Conservation (phyloP, 176 grass and related monocot genomes). For the Alloteropsis semialata region DNA sequence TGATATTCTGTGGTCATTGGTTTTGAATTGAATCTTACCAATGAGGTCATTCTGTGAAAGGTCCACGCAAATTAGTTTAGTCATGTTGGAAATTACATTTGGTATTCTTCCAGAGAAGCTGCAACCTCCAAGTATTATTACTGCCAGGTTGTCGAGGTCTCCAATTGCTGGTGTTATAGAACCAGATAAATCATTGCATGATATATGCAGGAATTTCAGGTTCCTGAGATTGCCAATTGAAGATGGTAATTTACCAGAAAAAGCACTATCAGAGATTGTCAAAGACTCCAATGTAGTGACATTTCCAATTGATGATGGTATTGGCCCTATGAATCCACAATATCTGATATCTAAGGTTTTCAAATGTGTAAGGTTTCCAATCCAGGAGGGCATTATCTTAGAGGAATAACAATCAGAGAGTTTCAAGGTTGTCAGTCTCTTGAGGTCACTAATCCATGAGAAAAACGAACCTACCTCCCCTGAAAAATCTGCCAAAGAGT, state of each 20-base stretch:
- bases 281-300: conserved; percentile 1
- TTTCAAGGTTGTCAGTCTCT: neutral
- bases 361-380: conserved; percentile 6
- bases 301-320: neutral
- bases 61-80: conserved; percentile 23
- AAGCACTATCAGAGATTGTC: neutral
- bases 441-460: neutral
- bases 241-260: neutral
- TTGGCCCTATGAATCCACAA: neutral
- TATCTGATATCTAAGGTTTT: neutral
- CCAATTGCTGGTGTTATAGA: neutral
- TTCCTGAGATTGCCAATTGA: neutral
- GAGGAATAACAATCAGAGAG: neutral
- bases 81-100: conserved; percentile 11
- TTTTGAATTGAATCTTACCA: neutral
- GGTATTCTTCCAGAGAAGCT: conserved; percentile 22
- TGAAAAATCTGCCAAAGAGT: neutral
- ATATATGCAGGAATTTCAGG: neutral
- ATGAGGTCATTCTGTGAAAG: conserved; percentile 20
- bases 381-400: neutral
- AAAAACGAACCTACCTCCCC: neutral
- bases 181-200: neutral
- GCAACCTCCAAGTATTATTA: neutral
- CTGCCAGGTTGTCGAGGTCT: neutral
- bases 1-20: neutral